Base-by-base conservation (phyloP, 1,284 basidiomycete genomes). In the Macrocystidia cucumis region DNA sequence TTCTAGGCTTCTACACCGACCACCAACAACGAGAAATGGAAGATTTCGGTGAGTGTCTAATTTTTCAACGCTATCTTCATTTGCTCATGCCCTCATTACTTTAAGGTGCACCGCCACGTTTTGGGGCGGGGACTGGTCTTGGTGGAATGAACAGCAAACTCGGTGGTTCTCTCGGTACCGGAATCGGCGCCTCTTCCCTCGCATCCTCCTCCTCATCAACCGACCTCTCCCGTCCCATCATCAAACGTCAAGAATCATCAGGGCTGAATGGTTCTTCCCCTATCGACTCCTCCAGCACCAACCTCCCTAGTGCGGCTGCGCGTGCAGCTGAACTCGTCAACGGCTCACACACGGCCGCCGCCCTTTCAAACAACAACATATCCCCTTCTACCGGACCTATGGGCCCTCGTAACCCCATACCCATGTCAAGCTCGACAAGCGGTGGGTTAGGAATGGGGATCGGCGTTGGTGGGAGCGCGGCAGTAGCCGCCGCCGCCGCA, bases 1-100 rank as follows among this genome's bases (percentile, higher is more conserved):
- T 97, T 0, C 80, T 98, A 39, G 92, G 98, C 53, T 98, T 98
- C 65, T 98, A 98, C 62, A 98, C 93, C 9, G 91, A 96, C 55
- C 91, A 92, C 50, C 91, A 97, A 65, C 92, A 91, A 57, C 78
- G 85, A n/a, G 87, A 88, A 52, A 63, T 86, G 52, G 90, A 93
- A 49, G 65, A 72, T 34, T 49, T 67, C 44, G 60, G 60, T 57
- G 34, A 40, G 45, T 42, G 25, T 32, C 43, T 46, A 26, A 26
- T 39, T 26, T 20, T 29, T 23, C 27, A 26, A 35, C 32, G 40
- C 44, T 12, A 35, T 30, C 39, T 44, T 44, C 20, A 33, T 37
- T 9, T 36, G 63, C 23, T 54, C 57, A 0, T 56, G 56, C 8
- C 63, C 57, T 41, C 42, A 55, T 3, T 59, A n/a, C n/a, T 57